phyloP scores from a whole-genome alignment of 306 rosid species.

The Fragaria vesca region DNA sequence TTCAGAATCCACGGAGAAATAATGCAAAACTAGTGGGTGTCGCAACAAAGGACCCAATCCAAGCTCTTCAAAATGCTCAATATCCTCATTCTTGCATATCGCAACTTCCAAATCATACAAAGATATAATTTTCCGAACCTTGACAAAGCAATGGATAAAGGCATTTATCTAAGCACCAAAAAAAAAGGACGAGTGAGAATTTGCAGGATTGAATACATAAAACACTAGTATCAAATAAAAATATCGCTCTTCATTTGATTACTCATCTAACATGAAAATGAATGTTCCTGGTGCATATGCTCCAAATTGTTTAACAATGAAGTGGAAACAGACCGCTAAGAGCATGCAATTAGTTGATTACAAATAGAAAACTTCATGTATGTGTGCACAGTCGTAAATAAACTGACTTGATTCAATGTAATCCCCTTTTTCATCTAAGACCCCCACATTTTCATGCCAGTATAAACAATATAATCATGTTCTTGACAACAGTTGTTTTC shows the following conservation, averaged over 20 bases:
- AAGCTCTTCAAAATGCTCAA: slow-evolving; percentile 61
- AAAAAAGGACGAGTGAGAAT: slow-evolving; percentile 9
- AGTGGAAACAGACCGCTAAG: background rate
- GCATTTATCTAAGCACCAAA: slow-evolving; percentile 69
- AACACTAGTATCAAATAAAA: background rate
- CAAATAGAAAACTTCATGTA: too few species aligned
- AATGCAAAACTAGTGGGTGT: slow-evolving; percentile 74
- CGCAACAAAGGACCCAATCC: slow-evolving; percentile 82
- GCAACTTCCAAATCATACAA: slow-evolving; percentile 76
- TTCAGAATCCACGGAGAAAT: slow-evolving; percentile 50
- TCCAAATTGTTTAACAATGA: too few species aligned
- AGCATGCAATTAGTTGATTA: background rate
- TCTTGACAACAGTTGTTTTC: background rate
- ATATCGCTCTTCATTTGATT: background rate
- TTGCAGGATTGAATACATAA: background rate
- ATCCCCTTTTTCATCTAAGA: too few species aligned
- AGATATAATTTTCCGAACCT: slow-evolving; percentile 61
- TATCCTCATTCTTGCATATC: slow-evolving; percentile 68
- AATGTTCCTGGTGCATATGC: background rate
- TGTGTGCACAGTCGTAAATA: too few species aligned
- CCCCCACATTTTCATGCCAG: too few species aligned
- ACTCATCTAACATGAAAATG: background rate
- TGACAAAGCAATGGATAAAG: slow-evolving; percentile 87
- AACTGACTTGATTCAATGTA: too few species aligned
- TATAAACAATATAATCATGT: background rate